These are phyloP conservation scores for Trichosporon coremiiforme DNA, from an alignment of 1,284 basidiomycete genomes.

Conservation along the genomic window DNA sequence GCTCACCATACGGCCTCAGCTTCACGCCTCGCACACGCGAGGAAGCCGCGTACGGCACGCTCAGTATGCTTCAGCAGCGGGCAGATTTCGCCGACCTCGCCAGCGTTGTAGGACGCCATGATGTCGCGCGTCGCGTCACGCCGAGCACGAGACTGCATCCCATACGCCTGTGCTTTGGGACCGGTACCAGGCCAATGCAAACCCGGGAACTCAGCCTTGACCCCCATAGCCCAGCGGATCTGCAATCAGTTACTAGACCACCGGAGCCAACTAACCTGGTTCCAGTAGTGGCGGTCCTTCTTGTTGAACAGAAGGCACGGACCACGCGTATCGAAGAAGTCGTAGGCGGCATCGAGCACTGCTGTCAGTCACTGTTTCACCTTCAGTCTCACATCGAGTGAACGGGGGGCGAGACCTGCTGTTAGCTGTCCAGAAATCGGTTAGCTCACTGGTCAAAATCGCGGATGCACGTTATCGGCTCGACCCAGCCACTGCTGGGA, in stretches of 20 bases:
- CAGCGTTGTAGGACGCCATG: conserved; percentile 6
- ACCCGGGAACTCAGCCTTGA: conserved; percentile 33
- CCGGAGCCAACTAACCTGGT: neutral
- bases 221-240: conserved; percentile 39
- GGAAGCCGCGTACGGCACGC: conserved; percentile 41
- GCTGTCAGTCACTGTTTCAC: conserved; percentile 15
- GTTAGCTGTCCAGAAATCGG: conserved; percentile 13
- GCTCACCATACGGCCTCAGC: conserved; percentile 34
- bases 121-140: neutral
- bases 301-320: conserved; percentile 19
- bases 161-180: conserved; percentile 28
- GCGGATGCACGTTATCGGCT: conserved; percentile 37
- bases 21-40: conserved; percentile 44
- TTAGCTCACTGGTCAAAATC: conserved; percentile 37
- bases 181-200: conserved; percentile 45
- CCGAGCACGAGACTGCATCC: conserved; percentile 5
- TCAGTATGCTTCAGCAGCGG: conserved; percentile 41
- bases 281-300: conserved; percentile 21
- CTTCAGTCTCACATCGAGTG: conserved; percentile 35
- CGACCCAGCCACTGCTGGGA: conserved; percentile 33
- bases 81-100: conserved; percentile 38
- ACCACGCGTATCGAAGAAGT: conserved; percentile 42
- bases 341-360: conserved; percentile 43
- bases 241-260: conserved; percentile 24
- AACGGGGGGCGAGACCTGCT: conserved; percentile 42